Conservation (phyloP, 2,329 filamentous ascomycete species). For the Emmonsia crescens region DNA sequence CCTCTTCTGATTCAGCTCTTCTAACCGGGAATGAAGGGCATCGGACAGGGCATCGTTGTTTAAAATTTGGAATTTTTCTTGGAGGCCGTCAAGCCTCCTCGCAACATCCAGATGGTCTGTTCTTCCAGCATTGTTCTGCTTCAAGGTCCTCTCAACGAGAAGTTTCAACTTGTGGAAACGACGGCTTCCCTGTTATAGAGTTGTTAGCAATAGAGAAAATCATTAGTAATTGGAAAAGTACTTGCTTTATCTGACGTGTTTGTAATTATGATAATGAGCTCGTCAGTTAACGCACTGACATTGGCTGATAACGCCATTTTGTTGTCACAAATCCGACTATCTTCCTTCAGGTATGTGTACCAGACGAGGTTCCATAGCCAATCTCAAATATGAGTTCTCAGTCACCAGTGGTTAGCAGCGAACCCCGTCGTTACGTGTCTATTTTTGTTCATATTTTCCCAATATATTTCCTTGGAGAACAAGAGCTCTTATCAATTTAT, state of each 20-base stretch:
- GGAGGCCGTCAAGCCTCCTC: slow-evolving; percentile 56
- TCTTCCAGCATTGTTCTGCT: slow-evolving; percentile 43
- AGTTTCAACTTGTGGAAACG: slow-evolving; percentile 22
- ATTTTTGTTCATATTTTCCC: neutral
- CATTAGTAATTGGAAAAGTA: slow-evolving; percentile 3
- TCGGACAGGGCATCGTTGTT: slow-evolving; percentile 71
- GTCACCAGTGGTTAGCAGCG: neutral
- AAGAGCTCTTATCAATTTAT: neutral
- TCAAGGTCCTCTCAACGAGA: slow-evolving; percentile 25
- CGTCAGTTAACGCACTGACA: slow-evolving; percentile 54
- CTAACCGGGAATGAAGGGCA: slow-evolving; percentile 49
- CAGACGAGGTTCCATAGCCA: neutral
- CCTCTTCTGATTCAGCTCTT: slow-evolving; percentile 44
- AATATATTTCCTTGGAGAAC: neutral
- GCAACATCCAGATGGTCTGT: slow-evolving; percentile 68
- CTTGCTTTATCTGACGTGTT: slow-evolving; percentile 44
- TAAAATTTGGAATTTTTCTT: slow-evolving; percentile 76
- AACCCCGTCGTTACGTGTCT: neutral
- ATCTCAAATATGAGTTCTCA: neutral
- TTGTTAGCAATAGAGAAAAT: slow-evolving; percentile 5
- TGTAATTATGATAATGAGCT: slow-evolving; percentile 57
- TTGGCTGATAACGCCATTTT: slow-evolving; percentile 61
- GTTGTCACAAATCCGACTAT: neutral
- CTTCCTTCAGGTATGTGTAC: no score
- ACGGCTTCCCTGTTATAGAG: slow-evolving; percentile 18